These are phyloP conservation scores for Ajuga chamaepitys DNA, from an alignment of 257 asterid genomes.

Conservation along the genomic window DNA sequence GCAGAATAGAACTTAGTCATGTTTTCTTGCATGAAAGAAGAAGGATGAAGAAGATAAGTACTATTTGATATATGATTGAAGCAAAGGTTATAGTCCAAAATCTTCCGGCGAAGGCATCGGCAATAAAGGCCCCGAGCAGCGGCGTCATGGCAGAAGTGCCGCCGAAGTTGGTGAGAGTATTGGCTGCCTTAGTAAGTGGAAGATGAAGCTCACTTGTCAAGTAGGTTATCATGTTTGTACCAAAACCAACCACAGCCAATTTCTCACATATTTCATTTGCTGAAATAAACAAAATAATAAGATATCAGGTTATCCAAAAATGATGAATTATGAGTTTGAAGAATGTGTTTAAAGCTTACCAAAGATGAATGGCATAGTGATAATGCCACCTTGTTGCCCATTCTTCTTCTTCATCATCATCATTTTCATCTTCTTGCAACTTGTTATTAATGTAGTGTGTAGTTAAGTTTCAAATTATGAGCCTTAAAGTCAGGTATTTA, in stretches of 20 bases:
- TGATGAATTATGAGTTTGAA: not conserved
- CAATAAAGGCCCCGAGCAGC: constrained; percentile 64
- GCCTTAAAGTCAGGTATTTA: constrained; percentile 24
- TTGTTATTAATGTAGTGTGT: not conserved
- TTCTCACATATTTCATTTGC: constrained; percentile 86
- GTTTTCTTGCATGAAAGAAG: not conserved
- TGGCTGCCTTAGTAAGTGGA: constrained; percentile 80
- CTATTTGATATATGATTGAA: constrained; percentile 63
- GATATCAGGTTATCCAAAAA: not conserved
- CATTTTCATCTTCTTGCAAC: constrained; percentile 29
- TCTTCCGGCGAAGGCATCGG: constrained; percentile 80
- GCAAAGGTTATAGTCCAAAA: constrained; percentile 82
- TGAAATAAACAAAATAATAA: constrained; percentile 11
- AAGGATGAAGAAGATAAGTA: not conserved
- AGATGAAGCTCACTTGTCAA: constrained; percentile 60
- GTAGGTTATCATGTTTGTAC: constrained; percentile 69
- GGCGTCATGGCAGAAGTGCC: constrained; percentile 87
- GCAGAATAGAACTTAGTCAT: too few species aligned
- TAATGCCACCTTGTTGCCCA: constrained; percentile 59
- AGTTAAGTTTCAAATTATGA: constrained; percentile 10
- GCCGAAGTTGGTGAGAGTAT: constrained; percentile 73
- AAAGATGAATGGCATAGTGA: constrained; percentile 91
- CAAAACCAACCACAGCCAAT: constrained; percentile 81
- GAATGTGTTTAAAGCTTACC: constrained; percentile 32
- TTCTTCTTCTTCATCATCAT: constrained; percentile 22